Base-by-base conservation (phyloP, 176 grass and related monocot species). In the Panicum miliaceum region DNA sequence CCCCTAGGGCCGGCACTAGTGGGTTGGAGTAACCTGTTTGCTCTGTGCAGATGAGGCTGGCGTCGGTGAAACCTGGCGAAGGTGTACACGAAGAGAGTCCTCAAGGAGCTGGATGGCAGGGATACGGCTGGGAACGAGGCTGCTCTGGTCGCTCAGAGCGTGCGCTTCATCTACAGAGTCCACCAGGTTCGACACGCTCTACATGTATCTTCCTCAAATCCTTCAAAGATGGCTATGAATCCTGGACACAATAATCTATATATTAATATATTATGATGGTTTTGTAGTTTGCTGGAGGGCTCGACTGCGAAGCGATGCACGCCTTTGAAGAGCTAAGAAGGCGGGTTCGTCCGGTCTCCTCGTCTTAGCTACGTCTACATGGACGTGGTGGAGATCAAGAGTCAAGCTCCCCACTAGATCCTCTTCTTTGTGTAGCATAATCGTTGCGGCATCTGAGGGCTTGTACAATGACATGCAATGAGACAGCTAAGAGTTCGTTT, bases 11-110 rank as follows among this genome's bases (percentile, higher is more conserved):
- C n/a, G n/a, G n/a, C n/a, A n/a, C n/a, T n/a, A n/a, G n/a, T 46
- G 45, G 25, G 8, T 52, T 34, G 16, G 54, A 58, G 54, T 52
- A 37, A 37, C 48, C n/a, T 54, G 71, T 76, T 36, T 57, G 14
- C 19, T 2, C 12, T 58, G 23, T 75, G 82, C 76, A 98, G 93
- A 90, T 98, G 84, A 98, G 87, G 80, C 8, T 92, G 82, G 85
- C 91, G 42, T 95, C 96, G 27, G 87, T 98, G 68, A 90, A 90
- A 86, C 38, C 89, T 98, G 38, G 89, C 93, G 23, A 98, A 98
- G 69, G 63, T 90, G 53, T 91, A 95, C 74, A 92, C 91, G 87
- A 95, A 90, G 82, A 88, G 85, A 87, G 89, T 91, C 71, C 72
- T 92, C 22, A 78, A 84, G 76, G 96, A 98, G 41, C 88, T 98